phyloP scores from a whole-genome alignment of 139 green algal species.

The Monoraphidium neglectum region DNA sequence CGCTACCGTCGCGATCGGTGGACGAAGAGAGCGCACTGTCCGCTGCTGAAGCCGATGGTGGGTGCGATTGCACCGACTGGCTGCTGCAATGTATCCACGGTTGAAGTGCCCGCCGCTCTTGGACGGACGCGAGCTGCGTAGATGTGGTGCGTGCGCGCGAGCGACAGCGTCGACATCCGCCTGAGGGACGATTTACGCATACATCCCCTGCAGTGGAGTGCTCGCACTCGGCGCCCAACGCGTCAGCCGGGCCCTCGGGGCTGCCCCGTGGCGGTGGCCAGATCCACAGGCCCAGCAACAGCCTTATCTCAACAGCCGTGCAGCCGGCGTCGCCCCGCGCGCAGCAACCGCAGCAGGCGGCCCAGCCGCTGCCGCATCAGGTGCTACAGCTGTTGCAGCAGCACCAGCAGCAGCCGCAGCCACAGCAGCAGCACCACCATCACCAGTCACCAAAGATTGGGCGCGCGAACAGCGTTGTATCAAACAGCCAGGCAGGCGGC shows the following conservation, averaged over 20 bases:
- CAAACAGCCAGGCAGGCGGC: constrained; percentile 21
- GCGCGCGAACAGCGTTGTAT: constrained; percentile 41
- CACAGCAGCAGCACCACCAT: constrained; percentile 26
- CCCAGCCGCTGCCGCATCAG: constrained; percentile 17
- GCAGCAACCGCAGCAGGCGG: constrained; percentile 7
- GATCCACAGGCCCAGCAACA: constrained; percentile 42
- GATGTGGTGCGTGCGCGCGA: too few species aligned
- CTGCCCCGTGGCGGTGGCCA: constrained; percentile 12
- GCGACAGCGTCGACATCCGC: too few species aligned
- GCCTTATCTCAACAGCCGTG: constrained; percentile 52
- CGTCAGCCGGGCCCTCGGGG: constrained; percentile 7
- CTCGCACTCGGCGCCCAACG: constrained; percentile 16
- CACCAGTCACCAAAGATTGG: constrained; percentile 42
- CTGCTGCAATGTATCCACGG: too few species aligned
- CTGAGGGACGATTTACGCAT: too few species aligned
- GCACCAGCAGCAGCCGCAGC: constrained; percentile 15
- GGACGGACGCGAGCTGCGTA: too few species aligned
- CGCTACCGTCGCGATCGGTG: constrained; percentile 41
- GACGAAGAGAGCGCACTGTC: constrained; percentile 56
- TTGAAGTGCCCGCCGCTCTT: too few species aligned
- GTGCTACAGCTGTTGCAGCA: not conserved
- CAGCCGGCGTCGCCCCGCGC: constrained; percentile 24
- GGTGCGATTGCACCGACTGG: too few species aligned
- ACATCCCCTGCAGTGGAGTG: constrained; percentile 23
- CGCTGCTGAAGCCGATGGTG: constrained; percentile 50